Conservation (phyloP, 1,284 basidiomycete species). For the Coniferiporia weirii region DNA sequence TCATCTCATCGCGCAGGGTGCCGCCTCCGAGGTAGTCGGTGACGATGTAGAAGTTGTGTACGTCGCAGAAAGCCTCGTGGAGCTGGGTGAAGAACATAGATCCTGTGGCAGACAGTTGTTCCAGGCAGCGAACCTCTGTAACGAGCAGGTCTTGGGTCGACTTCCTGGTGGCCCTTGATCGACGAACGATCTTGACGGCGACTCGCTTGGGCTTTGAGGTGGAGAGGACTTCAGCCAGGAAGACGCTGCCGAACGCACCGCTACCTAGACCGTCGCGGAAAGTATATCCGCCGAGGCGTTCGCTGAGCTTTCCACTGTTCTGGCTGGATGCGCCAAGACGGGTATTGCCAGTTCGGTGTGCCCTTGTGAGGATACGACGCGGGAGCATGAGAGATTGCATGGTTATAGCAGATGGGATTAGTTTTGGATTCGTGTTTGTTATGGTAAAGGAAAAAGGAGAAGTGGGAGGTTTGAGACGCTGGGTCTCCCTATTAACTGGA, state of each 20-base stretch:
- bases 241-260: conserved; percentile 10
- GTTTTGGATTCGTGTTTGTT: no score
- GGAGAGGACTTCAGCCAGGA: background rate
- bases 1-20: no score
- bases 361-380: no score
- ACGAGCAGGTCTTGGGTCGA: conserved; percentile 1
- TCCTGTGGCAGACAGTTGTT: background rate
- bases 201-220: background rate
- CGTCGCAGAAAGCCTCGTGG: conserved; percentile 13
- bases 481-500: no score
- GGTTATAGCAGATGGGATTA: no score
- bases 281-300: background rate
- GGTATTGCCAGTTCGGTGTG: no score
- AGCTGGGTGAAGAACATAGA: conserved; percentile 9
- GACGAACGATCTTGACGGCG: conserved; percentile 11
- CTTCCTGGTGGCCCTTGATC: conserved; percentile 5
- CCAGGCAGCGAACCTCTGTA: conserved; percentile 6
- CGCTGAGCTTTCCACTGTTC: background rate
- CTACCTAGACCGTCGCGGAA: background rate
- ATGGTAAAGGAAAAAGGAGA: no score
- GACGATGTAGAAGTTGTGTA: conserved; percentile 13
- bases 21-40: conserved; percentile 10
- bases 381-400: no score
- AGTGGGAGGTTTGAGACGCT: no score
- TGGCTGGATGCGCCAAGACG: no score